Percentiles rank a stretch among this genome's conserved stretches.
Evolutionary conservation across 2,329 filamentous ascomycete genomes (phyloP).

Genomic region (Corniculantispora saksenae): DNA sequence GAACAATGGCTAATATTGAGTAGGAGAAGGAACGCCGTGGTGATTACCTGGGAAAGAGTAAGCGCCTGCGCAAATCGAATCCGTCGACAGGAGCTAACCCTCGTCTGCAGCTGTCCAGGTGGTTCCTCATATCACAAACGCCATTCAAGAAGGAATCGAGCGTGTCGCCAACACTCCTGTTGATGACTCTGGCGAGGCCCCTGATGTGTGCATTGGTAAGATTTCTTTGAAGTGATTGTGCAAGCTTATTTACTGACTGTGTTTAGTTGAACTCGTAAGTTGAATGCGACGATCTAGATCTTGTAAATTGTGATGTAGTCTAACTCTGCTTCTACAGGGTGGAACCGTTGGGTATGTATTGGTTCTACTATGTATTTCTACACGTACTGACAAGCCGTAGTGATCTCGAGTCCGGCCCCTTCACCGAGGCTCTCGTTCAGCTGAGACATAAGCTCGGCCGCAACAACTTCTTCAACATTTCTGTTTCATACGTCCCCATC

Average conservation of each 20-base stretch:
- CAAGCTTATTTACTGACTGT: conserved; percentile 23
- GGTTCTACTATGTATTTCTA: neutral
- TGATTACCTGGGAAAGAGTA: conserved; percentile 79
- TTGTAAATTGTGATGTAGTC: neutral
- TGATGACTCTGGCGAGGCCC: conserved; percentile 77
- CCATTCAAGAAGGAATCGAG: conserved; percentile 90
- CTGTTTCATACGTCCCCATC: conserved; percentile 80
- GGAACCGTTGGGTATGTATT: conserved; percentile 55
- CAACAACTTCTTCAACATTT: conserved; percentile 83
- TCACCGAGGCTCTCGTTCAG: conserved; percentile 83
- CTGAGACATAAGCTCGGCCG: conserved; percentile 71
- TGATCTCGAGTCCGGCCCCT: conserved; percentile 85
- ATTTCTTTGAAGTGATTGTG: conserved; percentile 10
- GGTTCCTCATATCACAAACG: conserved; percentile 88
- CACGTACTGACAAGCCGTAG: conserved; percentile 32
- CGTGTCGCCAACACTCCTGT: conserved; percentile 82
- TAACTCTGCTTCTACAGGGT: conserved; percentile 38
- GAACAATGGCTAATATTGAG: conserved; percentile 12
- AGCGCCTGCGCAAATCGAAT: conserved; percentile 17
- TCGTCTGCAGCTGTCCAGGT: conserved; percentile 13
- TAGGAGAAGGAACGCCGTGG: conserved; percentile 61
- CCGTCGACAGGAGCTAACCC: neutral
- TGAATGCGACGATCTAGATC: neutral
- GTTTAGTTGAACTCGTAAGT: conserved; percentile 38
- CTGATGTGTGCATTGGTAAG: conserved; percentile 90